Evolutionary conservation across 495 filamentous ascomycete genomes (phyloP).

Genomic region (Eremomyces bilateralis): DNA sequence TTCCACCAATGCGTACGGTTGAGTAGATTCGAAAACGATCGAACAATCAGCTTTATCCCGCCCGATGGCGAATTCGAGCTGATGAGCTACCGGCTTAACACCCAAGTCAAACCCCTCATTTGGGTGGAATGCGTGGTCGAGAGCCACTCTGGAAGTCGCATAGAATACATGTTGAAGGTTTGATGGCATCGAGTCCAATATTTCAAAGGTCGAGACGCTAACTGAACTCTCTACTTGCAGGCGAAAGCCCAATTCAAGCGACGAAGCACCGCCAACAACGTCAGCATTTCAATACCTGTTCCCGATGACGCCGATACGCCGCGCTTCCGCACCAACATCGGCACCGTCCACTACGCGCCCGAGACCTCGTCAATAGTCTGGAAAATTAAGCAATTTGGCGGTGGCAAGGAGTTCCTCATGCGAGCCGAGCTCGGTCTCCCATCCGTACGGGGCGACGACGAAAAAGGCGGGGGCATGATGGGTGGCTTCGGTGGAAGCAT

Average conservation of each 20-base stretch:
- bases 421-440: constrained; percentile 90
- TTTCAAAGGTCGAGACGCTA: too few species aligned
- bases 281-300: constrained; percentile 92
- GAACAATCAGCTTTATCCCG: constrained; percentile 97
- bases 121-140: constrained; percentile 99
- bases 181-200: too few species aligned
- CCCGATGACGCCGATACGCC: constrained; percentile 95
- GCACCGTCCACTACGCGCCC: constrained; percentile 93
- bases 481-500: constrained; percentile 92
- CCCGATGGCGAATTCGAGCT: constrained; percentile 98
- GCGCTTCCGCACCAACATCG: constrained; percentile 93
- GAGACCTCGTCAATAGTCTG: constrained; percentile 96
- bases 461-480: constrained; percentile 88
- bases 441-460: constrained; percentile 89
- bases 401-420: constrained; percentile 97
- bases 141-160: constrained; percentile 76
- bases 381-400: constrained; percentile 99
- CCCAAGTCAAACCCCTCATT: constrained; percentile 92
- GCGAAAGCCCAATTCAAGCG: constrained; percentile 97
- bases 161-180: constrained; percentile 96
- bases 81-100: constrained; percentile 98
- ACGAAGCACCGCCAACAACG: constrained; percentile 92
- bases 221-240: too few species aligned
- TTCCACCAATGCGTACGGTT: constrained; percentile 98
- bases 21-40: constrained; percentile 91